Percentiles rank a stretch among this genome's conserved stretches.
phyloP scores from a whole-genome alignment of 768 basidiomycete genomes.

The Mycena maculata region DNA sequence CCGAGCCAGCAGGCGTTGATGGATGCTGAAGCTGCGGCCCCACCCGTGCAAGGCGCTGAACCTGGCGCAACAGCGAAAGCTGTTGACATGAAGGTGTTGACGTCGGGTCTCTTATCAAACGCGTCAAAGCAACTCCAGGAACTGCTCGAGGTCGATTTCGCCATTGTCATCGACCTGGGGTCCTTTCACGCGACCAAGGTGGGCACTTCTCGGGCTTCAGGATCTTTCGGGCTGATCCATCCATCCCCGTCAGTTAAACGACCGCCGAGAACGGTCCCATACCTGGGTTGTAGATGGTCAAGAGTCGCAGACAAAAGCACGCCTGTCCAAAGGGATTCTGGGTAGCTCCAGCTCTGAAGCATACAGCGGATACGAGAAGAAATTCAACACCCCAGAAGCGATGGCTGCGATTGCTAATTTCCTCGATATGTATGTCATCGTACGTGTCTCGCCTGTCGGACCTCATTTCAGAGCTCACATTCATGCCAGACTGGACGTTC shows the following conservation, averaged over 20 bases:
- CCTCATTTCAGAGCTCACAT: neutral
- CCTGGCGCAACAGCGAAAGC: neutral
- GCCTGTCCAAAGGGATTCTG: neutral
- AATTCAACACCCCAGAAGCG: conserved; percentile 12
- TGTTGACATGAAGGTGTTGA: neutral
- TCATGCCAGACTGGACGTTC: conserved; percentile 12
- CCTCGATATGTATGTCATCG: conserved; percentile 18
- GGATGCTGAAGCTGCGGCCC: neutral
- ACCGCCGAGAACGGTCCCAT: conserved; percentile 1
- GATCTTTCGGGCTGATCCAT: neutral
- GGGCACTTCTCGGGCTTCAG: neutral
- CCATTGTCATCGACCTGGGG: conserved; percentile 18
- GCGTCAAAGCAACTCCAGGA: conserved; percentile 22
- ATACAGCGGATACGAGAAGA: neutral
- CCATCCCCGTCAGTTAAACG: neutral
- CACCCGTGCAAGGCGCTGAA: conserved; percentile 17
- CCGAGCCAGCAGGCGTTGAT: conserved; percentile 13
- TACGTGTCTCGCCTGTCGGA: neutral
- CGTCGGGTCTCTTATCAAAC: conserved; percentile 1
- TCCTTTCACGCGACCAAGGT: conserved; percentile 9
- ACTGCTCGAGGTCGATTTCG: conserved; percentile 29
- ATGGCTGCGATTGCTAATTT: conserved; percentile 10
- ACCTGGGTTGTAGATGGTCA: neutral
- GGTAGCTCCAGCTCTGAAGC: neutral
- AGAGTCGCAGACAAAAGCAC: neutral